Evolutionary conservation across 2,329 filamentous ascomycete species (phyloP).

Genomic region (Metarhizium brunneum): DNA sequence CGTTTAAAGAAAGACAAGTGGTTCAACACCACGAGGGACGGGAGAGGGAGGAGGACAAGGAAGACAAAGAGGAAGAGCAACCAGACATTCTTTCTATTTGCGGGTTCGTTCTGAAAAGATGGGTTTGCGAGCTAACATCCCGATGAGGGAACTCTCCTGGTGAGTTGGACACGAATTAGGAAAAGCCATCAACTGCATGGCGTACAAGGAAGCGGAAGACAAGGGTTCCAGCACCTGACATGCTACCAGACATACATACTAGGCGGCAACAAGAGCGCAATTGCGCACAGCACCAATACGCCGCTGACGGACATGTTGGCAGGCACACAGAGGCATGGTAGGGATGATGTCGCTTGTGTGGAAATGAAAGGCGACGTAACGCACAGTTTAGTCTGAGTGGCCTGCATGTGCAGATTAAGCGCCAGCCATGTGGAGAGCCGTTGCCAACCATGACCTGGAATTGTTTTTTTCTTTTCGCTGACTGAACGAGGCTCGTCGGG

Average conservation of each 20-base stretch:
- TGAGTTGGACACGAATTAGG: not conserved
- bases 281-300: not conserved
- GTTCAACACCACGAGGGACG: not conserved
- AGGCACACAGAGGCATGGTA: not conserved
- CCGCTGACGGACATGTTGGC: not conserved
- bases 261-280: too few relatives aligned
- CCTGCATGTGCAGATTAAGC: not conserved
- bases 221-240: not conserved
- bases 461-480: not conserved
- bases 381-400: not conserved
- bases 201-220: not conserved
- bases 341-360: not conserved
- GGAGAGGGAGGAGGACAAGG: not conserved
- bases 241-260: not conserved
- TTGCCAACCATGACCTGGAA: not conserved
- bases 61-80: not conserved
- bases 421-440: not conserved
- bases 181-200: not conserved
- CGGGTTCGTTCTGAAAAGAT: not conserved
- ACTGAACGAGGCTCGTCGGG: not conserved
- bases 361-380: constrained; percentile 9
- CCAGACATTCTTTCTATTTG: not conserved
- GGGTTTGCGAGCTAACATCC: not conserved
- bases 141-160: not conserved
- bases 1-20: constrained; percentile 1